Percentiles rank a stretch among this genome's conserved stretches.
Conservation (phyloP, 306 rosid species). For the Lathyrus aphaca region DNA sequence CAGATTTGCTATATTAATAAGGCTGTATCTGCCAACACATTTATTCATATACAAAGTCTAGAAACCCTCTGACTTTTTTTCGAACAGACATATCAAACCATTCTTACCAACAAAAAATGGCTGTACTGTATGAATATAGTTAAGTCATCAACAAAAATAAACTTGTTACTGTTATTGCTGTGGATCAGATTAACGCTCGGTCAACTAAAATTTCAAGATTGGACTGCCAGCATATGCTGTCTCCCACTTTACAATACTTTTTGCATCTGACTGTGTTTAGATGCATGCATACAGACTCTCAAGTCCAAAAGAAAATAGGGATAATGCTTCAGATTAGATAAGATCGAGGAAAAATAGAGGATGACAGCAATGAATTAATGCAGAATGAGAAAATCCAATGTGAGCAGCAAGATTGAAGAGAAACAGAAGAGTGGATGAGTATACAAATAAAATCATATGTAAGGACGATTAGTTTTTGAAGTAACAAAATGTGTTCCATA, state of each 20-base stretch:
- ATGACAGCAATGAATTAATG: background rate
- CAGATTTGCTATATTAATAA: constrained; percentile 10
- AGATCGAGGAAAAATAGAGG: background rate
- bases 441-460: background rate
- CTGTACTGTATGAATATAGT: background rate
- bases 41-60: constrained; percentile 1
- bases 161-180: background rate
- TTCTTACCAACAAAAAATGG: background rate
- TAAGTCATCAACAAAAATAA: background rate
- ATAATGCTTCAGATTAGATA: background rate
- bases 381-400: background rate
- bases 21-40: background rate
- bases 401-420: background rate
- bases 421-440: background rate
- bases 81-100: background rate
- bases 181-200: too few relatives aligned
- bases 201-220: background rate
- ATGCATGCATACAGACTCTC: background rate
- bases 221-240: background rate
- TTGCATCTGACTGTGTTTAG: background rate
- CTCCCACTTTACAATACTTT: background rate
- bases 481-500: background rate
- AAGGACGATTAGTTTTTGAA: background rate
- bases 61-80: background rate
- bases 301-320: too few relatives aligned